Percentiles rank a stretch among this genome's conserved stretches.
Evolutionary conservation across 1,284 basidiomycete species (phyloP).

Genomic region (Psilocybe mexicana): DNA sequence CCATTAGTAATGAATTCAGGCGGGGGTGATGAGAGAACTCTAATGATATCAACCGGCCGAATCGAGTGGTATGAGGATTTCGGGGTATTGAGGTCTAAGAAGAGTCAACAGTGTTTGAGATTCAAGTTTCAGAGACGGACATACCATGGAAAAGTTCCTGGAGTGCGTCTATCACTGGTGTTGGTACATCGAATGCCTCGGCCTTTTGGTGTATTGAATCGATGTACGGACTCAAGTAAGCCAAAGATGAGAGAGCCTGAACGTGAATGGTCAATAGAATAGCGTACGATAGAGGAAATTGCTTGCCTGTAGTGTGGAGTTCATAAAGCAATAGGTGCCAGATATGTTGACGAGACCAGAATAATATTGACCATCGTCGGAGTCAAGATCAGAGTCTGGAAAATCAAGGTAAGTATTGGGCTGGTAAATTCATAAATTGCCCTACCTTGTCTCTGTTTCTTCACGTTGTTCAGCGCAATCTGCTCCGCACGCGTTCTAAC

Average conservation of each 20-base stretch:
- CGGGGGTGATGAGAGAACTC: slow-evolving; percentile 65
- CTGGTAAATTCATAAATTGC: neutral
- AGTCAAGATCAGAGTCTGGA: slow-evolving; percentile 12
- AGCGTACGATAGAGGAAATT: slow-evolving; percentile 21
- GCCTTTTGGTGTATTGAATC: slow-evolving; percentile 73
- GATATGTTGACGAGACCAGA: slow-evolving; percentile 90
- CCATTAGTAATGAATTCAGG: slow-evolving; percentile 42
- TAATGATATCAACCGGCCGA: slow-evolving; percentile 71
- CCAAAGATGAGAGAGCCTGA: slow-evolving; percentile 82
- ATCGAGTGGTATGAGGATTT: slow-evolving; percentile 58
- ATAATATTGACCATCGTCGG: slow-evolving; percentile 54
- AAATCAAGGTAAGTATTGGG: neutral
- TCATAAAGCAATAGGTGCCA: slow-evolving; percentile 96
- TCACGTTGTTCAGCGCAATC: slow-evolving; percentile 41
- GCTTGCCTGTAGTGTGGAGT: slow-evolving; percentile 84
- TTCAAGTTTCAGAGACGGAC: slow-evolving; percentile 21
- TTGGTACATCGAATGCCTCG: slow-evolving; percentile 73
- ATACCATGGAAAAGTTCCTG: slow-evolving; percentile 65
- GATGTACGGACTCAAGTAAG: slow-evolving; percentile 75
- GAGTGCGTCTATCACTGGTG: slow-evolving; percentile 82
- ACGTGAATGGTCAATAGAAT: neutral
- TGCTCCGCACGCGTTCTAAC: slow-evolving; percentile 58
- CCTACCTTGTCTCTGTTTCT: slow-evolving; percentile 27
- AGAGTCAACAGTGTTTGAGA: slow-evolving; percentile 18
- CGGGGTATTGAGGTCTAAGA: slow-evolving; percentile 72